Percentiles rank a stretch among this genome's conserved stretches.
Conservation (phyloP, 805 yeast genomes). For the Diddensiella transvaalensis region DNA sequence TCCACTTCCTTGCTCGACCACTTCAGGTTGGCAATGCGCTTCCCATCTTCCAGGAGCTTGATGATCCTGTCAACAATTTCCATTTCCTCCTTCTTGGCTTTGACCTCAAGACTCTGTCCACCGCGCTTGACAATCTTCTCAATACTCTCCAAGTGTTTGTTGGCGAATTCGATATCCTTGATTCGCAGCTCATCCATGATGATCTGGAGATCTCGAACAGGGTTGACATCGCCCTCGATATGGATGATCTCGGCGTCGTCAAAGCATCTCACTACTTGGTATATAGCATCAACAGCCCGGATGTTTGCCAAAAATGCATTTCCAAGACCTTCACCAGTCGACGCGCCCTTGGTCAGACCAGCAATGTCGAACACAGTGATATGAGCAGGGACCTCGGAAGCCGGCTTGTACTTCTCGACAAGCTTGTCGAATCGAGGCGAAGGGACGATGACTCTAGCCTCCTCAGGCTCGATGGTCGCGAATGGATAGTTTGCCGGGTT, state of each 20-base stretch:
- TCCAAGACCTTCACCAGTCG: slow-evolving; percentile 96
- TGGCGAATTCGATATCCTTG: slow-evolving; percentile 93
- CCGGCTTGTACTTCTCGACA: slow-evolving; percentile 69
- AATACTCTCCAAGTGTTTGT: slow-evolving; percentile 72
- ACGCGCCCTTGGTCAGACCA: slow-evolving; percentile 95
- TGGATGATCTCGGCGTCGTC: slow-evolving; percentile 98
- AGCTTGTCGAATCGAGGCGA: slow-evolving; percentile 81
- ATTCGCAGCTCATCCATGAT: slow-evolving; percentile 87
- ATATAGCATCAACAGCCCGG: slow-evolving; percentile 96
- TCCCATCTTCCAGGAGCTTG: slow-evolving; percentile 73
- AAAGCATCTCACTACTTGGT: slow-evolving; percentile 96
- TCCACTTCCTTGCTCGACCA: slow-evolving; percentile 94
- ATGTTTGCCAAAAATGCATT: slow-evolving; percentile 95
- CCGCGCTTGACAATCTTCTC: slow-evolving; percentile 82
- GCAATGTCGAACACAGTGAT: slow-evolving; percentile 96
- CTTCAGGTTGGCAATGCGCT: slow-evolving; percentile 78
- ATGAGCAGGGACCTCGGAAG: slow-evolving; percentile 84
- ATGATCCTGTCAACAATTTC: slow-evolving; percentile 77
- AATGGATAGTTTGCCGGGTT: slow-evolving; percentile 98
- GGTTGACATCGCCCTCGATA: slow-evolving; percentile 95
- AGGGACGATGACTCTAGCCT: slow-evolving; percentile 93
- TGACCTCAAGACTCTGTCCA: slow-evolving; percentile 75
- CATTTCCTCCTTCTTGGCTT: slow-evolving; percentile 21
- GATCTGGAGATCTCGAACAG: slow-evolving; percentile 90
- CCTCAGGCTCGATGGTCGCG: slow-evolving; percentile 98